A percentile compares a stretch with the other conserved stretches of the same genome.
Conservation (phyloP, 495 filamentous ascomycete genomes). For the Penicillium pulvis region DNA sequence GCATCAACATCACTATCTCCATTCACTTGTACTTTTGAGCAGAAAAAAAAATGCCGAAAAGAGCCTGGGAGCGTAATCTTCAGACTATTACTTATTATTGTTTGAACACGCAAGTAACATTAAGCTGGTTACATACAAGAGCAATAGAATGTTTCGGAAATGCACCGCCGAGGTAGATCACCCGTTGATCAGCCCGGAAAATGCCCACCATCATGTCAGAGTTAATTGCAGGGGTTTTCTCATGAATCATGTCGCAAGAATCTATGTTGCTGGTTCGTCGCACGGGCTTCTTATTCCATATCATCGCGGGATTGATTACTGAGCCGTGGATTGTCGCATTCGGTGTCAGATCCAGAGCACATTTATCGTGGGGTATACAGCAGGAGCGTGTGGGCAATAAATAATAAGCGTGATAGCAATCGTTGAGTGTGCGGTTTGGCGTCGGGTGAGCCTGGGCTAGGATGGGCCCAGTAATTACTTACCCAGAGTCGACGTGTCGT, state of each 20-base stretch:
- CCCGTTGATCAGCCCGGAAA: constrained; percentile 18
- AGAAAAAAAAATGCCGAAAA: background rate
- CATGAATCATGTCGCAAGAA: constrained; percentile 18
- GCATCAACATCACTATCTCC: background rate
- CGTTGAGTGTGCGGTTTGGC: background rate
- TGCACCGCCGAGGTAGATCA: constrained; percentile 22
- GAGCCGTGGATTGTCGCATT: background rate
- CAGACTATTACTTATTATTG: background rate
- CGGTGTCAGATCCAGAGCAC: background rate
- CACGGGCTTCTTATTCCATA: constrained; percentile 6
- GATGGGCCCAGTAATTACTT: constrained; percentile 7
- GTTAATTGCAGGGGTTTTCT: background rate
- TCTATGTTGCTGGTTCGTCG: constrained; percentile 7
- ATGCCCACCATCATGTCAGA: constrained; percentile 11
- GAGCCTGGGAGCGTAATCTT: background rate
- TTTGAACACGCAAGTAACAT: background rate
- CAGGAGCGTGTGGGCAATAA: background rate
- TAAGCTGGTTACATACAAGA: constrained; percentile 7
- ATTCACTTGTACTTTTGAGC: background rate
- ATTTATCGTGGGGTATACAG: background rate
- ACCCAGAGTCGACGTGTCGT: constrained; percentile 70
- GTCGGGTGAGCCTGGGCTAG: constrained; percentile 1
- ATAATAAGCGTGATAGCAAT: background rate
- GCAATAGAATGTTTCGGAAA: constrained; percentile 9
- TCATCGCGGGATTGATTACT: background rate